phyloP scores from a whole-genome alignment of 164 flowering plant genomes.

The Vitis amurensis region DNA sequence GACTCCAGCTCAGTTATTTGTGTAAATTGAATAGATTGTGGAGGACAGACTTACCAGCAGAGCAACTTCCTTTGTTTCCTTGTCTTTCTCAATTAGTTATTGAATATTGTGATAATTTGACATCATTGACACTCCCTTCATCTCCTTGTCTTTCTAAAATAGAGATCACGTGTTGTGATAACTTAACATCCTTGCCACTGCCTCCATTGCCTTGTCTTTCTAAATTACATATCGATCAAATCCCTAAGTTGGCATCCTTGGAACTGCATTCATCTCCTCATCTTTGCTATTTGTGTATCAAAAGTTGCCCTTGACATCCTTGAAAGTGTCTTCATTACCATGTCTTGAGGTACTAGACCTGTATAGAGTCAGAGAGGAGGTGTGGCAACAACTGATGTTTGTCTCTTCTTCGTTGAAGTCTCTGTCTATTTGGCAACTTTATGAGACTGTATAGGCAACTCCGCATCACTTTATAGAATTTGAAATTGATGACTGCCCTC shows the following conservation, averaged over 20 bases:
- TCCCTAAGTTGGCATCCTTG: not conserved
- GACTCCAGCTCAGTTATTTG: not conserved
- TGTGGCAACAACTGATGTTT: too few relatives aligned
- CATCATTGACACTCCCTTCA: too few relatives aligned
- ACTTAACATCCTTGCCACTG: not conserved
- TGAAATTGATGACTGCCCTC: not conserved
- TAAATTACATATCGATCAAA: not conserved
- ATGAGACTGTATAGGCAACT: not conserved
- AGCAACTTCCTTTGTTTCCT: too few relatives aligned
- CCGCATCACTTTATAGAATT: not conserved
- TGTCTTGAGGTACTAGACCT: too few relatives aligned
- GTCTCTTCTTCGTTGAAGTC: not conserved
- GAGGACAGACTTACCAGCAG: not conserved
- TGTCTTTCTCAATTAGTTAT: too few relatives aligned
- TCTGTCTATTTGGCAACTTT: not conserved
- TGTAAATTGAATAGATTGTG: not conserved
- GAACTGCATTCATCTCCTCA: not conserved
- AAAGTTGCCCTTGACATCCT: too few relatives aligned
- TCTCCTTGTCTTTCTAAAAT: too few relatives aligned
- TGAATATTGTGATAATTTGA: too few relatives aligned
- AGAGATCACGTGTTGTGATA: too few relatives aligned
- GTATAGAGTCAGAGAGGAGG: too few relatives aligned
- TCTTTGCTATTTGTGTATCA: too few relatives aligned
- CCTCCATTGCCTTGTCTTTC: constrained; percentile 3
- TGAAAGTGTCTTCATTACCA: not conserved